Percentiles rank a stretch among this genome's conserved stretches.
Conservation (phyloP, 1,284 basidiomycete species). For the Trametes sp. region DNA sequence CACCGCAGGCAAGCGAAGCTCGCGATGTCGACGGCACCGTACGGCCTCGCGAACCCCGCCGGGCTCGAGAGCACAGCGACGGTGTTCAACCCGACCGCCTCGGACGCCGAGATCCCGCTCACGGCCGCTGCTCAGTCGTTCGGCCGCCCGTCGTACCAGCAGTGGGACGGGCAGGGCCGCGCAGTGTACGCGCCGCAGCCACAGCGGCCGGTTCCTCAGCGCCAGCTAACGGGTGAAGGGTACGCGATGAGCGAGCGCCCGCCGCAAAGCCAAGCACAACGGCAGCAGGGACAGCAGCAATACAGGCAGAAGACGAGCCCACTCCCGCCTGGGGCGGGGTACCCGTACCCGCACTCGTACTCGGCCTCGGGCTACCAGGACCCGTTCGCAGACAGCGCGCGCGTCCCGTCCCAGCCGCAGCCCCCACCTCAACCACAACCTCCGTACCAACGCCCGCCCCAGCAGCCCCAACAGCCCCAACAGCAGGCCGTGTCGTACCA, state of each 20-base stretch:
- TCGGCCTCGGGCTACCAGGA: conserved; percentile 11
- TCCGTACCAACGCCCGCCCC: too few relatives aligned
- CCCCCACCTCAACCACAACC: too few relatives aligned
- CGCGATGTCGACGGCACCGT: conserved; percentile 42
- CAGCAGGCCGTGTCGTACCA: conserved; percentile 24
- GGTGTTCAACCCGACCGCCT: conserved; percentile 46
- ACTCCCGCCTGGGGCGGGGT: conserved; percentile 27
- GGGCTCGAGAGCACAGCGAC: conserved; percentile 40
- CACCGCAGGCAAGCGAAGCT: conserved; percentile 56
- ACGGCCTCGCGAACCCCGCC: conserved; percentile 32
- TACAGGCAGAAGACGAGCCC: conserved; percentile 7
- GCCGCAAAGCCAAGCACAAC: not conserved
- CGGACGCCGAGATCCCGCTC: conserved; percentile 53
- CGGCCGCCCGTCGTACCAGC: conserved; percentile 39
- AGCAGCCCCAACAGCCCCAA: not conserved
- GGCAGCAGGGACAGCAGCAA: not conserved
- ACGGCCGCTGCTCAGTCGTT: conserved; percentile 34
- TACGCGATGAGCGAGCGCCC: conserved; percentile 24
- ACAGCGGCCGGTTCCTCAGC: conserved; percentile 35
- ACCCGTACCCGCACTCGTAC: conserved; percentile 17
- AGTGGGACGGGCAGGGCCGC: conserved; percentile 46
- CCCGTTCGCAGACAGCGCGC: conserved; percentile 28
- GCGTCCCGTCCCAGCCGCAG: conserved; percentile 3
- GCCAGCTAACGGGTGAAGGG: conserved; percentile 10
- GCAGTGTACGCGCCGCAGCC: conserved; percentile 48